Evolutionary conservation across 2,329 filamentous ascomycete species (phyloP).

Genomic region (Mycosphaerella sp.): DNA sequence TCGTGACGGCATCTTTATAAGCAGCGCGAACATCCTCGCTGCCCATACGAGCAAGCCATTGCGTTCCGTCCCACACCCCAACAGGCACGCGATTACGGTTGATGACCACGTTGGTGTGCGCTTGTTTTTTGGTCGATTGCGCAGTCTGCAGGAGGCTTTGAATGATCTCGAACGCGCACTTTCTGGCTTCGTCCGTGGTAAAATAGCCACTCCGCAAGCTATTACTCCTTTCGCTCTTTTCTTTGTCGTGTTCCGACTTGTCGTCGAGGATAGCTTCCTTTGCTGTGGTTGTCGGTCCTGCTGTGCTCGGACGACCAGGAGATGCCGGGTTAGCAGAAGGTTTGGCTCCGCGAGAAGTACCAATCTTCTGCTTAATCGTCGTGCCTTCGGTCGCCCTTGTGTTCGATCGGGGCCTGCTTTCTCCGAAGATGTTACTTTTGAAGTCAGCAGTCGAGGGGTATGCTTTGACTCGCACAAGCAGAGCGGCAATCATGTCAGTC

Average conservation of each 20-base stretch:
- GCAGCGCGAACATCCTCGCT: slow-evolving; percentile 73
- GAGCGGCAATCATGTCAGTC: slow-evolving; percentile 81
- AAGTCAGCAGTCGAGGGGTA: slow-evolving; percentile 20
- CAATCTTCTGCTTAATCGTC: slow-evolving; percentile 25
- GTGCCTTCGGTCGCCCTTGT: slow-evolving; percentile 12
- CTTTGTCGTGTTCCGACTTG: slow-evolving; percentile 41
- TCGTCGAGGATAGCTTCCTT: slow-evolving; percentile 5
- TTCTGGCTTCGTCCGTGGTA: slow-evolving; percentile 55
- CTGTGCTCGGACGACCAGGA: slow-evolving; percentile 3
- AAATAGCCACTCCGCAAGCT: slow-evolving; percentile 47
- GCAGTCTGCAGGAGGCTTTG: slow-evolving; percentile 78
- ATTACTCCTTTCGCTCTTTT: slow-evolving; percentile 45
- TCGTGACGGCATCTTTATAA: slow-evolving; percentile 75
- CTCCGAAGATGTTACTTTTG: slow-evolving; percentile 27
- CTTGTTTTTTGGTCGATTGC: slow-evolving; percentile 43
- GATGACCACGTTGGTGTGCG: slow-evolving; percentile 20
- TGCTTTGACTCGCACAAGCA: slow-evolving; percentile 73
- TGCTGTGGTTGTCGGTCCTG: background rate
- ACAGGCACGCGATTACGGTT: slow-evolving; percentile 55
- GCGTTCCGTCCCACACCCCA: slow-evolving; percentile 90
- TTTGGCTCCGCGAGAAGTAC: slow-evolving; percentile 7
- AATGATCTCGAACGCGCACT: slow-evolving; percentile 67
- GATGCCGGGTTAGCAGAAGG: slow-evolving; percentile 8
- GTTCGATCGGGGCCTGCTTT: slow-evolving; percentile 11
- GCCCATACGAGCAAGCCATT: slow-evolving; percentile 80